phyloP scores from a whole-genome alignment of 345 rosid genomes.

The Angophora floribunda region DNA sequence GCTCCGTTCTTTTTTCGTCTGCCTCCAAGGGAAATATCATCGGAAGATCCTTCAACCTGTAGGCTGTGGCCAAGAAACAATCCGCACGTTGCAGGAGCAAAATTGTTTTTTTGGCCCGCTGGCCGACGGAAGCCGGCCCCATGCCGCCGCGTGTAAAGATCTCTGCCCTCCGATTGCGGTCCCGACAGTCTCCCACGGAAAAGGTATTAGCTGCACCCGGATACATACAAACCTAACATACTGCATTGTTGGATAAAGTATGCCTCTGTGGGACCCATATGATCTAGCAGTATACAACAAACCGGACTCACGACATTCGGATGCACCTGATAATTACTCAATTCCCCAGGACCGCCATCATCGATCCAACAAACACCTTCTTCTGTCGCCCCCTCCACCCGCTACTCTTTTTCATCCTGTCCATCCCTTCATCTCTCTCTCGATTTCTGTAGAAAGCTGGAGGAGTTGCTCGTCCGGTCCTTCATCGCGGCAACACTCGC shows the following conservation, averaged over 20 bases:
- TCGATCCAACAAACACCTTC: background rate
- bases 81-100: background rate
- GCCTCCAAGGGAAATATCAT: background rate
- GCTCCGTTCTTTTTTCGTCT: background rate
- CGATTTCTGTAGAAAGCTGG: background rate
- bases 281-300: background rate
- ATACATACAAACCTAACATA: background rate
- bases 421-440: background rate
- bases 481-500: background rate
- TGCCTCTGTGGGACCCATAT: background rate
- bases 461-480: background rate
- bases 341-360: background rate
- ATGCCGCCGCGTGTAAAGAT: background rate
- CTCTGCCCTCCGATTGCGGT: background rate
- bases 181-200: background rate
- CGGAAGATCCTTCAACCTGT: background rate
- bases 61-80: no score
- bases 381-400: background rate
- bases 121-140: background rate
- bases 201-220: background rate
- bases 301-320: background rate
- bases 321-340: background rate
- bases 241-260: background rate
- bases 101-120: background rate
- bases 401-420: background rate